Percentiles rank a stretch among this genome's conserved stretches.
phyloP scores from a whole-genome alignment of 345 rosid species.

The Eucalyptus brandiana region DNA sequence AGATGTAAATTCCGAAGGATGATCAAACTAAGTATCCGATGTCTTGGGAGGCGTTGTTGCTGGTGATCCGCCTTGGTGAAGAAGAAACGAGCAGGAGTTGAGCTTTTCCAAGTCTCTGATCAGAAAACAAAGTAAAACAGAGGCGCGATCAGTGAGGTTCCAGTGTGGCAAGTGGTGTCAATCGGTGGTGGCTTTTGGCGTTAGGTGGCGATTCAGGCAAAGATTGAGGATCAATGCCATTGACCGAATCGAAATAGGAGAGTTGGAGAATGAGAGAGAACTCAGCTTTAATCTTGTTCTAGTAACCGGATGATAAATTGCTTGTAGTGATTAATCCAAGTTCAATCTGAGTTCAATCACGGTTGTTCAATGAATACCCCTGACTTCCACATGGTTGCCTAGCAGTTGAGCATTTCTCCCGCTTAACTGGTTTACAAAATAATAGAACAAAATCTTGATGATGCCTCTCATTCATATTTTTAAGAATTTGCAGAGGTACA shows the following conservation, averaged over 20 bases:
- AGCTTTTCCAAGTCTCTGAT: neutral
- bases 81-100: neutral
- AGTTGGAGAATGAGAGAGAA: too few species aligned
- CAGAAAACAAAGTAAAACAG: neutral
- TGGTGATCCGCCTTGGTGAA: neutral
- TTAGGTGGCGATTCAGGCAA: too few species aligned
- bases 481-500: neutral
- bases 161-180: neutral
- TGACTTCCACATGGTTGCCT: neutral
- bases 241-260: too few species aligned
- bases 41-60: neutral
- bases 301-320: too few species aligned
- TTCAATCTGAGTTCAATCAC: too few species aligned
- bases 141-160: neutral
- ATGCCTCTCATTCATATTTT: neutral
- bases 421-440: neutral
- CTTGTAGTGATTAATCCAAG: too few species aligned
- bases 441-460: neutral
- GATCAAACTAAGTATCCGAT: neutral
- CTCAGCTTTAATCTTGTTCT: too few species aligned
- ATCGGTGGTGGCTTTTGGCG: too few species aligned
- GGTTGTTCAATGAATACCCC: neutral
- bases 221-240: too few species aligned
- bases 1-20: too few species aligned
- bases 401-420: neutral